These are phyloP conservation scores for Phytophthora tubulina DNA, from an alignment of 352 stramenopile genomes.

Conservation along the genomic window DNA sequence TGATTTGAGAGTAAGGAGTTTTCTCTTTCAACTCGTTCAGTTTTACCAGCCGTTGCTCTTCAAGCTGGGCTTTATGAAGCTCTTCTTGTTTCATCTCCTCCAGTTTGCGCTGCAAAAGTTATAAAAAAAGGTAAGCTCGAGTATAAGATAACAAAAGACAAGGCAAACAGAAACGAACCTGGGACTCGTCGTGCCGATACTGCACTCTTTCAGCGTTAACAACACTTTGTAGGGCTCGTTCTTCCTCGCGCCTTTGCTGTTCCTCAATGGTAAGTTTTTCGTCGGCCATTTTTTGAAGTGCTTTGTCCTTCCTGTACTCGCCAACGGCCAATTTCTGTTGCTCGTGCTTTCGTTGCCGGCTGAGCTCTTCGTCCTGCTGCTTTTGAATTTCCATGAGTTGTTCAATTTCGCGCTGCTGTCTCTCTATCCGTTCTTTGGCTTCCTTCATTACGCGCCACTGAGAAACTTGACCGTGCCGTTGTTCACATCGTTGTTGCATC, in stretches of 20 bases:
- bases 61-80: slow-evolving; percentile 28
- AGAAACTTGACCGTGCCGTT: slow-evolving; percentile 54
- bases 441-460: slow-evolving; percentile 66
- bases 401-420: slow-evolving; percentile 68
- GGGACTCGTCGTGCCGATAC: slow-evolving; percentile 63
- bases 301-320: slow-evolving; percentile 67
- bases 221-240: slow-evolving; percentile 44
- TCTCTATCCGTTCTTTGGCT: slow-evolving; percentile 63
- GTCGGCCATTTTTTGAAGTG: slow-evolving; percentile 53
- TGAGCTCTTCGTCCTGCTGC: slow-evolving; percentile 50
- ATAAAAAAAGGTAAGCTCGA: neutral
- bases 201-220: slow-evolving; percentile 76
- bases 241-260: slow-evolving; percentile 42
- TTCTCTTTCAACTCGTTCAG: slow-evolving; percentile 73
- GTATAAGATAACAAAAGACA: neutral
- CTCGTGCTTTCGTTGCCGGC: slow-evolving; percentile 55
- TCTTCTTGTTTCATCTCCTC: slow-evolving; percentile 52
- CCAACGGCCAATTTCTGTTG: slow-evolving; percentile 62
- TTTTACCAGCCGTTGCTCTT: slow-evolving; percentile 53
- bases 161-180: slow-evolving; percentile 44
- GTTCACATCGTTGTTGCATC: slow-evolving; percentile 52
- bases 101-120: slow-evolving; percentile 58
- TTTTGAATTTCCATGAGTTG: slow-evolving; percentile 47
- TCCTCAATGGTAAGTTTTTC: slow-evolving; percentile 53
- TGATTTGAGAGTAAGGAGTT: slow-evolving; percentile 73